Evolutionary conservation across 2,329 filamentous ascomycete species (phyloP), one percentile per base, ranked within the genome.

Genomic region (Neocatenulostroma microsporum): DNA sequence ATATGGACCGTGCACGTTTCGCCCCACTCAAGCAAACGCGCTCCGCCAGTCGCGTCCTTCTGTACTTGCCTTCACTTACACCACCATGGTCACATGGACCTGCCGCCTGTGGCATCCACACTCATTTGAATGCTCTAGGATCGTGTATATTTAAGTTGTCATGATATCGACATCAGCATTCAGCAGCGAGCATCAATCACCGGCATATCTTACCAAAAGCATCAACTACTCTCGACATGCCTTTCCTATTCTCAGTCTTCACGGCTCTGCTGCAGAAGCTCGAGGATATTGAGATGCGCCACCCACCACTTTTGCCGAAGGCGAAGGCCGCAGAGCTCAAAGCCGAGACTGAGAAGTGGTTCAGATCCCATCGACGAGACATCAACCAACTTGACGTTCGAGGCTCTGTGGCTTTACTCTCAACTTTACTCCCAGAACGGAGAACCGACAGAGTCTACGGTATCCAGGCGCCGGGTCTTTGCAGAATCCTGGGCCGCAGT

Each of bases 361-460:
- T 93, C 58, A 55, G 57, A 11, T 62, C 66, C 1, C 74, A 94
- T 55, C 73, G 74, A 4, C 58, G 60, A 12, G 60, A 62, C 1
- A 69, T 94, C 12, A 63, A 79, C 52, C 65, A 69, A 0, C 62
- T 73, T 6, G 66, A 72, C 19, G 75, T 74, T 1, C 66, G 79
- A 8, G 47, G 47, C 50, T 66, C 70, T 2, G 64, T 74, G 1
- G 80, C 83, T 2, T 62, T 94, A 2, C 65, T 94, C 0, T 88
- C 83, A 1, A 79, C 80, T 3, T 61, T 95, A 1, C 72, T 93
- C 0, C 85, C 87, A 0, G 80, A 87, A 44, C 78, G 73, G 46
- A 72, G 86, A 36, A 79, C 77, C 3, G 86, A 94, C 54, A 74
- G 85, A 19, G 82, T 89, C 2, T 94, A 88, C 55, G 73, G 70